Evolutionary conservation across 2,329 filamentous ascomycete species (phyloP), one percentile per base, ranked within the genome.

Genomic region (Parastagonospora avenae): DNA sequence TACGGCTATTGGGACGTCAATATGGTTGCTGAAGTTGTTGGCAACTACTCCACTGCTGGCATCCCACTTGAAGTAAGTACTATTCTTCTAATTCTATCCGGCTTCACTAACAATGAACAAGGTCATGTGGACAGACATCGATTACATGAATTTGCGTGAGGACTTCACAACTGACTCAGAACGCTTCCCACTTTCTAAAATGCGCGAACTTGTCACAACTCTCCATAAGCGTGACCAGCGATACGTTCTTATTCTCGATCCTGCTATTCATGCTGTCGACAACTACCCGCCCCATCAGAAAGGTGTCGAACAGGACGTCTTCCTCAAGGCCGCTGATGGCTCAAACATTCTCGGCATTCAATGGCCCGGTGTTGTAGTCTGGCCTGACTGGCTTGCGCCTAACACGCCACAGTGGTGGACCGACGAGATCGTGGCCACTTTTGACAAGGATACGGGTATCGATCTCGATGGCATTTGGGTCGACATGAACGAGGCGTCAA

Each of bases 191-290:
- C 65, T 88, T 5, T 48, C 78, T 0, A 80, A 82, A 68, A 82
- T 91, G 77, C 85, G 83, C 32, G 81, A 88, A 59, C 74, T 92
- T 1, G 85, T 88, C 16, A 76, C 82, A 31, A 83, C 87, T 16
- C 79, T 94, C 0, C 89, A 92, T 63, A 70, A 74, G 6, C 81
- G 85, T 48, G 74, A 88, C 36, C 88, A 91, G 67, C 82, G 88
- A 40, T 90, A 90, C 57, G 81, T 91, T 28, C 75, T 92, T 40
- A 94, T 94, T 85, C 87, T 93, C 1, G 90, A 94, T 59, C 87
- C 88, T 2, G 70, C 62, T 12, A 54, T 72, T 35, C 65, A 71
- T 29, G 84, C 85, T 2, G 78, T 83, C 2, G 74, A 72, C 1
- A 72, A 81, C 55, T 85, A 85, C 58, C 57, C 66, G 2, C 76